These are phyloP conservation scores for Colletotrichum tanaceti DNA, from an alignment of 2,329 filamentous ascomycete genomes.

Conservation along the genomic window DNA sequence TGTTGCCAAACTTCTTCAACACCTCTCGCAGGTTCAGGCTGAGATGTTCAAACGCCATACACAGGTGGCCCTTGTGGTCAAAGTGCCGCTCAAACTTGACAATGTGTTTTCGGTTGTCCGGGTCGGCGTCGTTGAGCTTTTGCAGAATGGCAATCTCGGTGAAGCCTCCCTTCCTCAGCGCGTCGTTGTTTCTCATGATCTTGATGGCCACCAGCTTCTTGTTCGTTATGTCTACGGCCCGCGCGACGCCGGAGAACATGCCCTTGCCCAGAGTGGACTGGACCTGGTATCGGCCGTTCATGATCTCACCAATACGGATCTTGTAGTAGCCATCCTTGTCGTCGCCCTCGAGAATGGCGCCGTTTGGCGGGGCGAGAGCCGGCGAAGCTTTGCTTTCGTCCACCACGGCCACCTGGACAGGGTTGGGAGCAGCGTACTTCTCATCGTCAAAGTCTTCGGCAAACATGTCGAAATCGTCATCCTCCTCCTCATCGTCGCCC, in stretches of 20 bases:
- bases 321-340: conserved; percentile 98
- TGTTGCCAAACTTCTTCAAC: conserved; percentile 93
- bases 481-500: conserved; percentile 66
- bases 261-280: conserved; percentile 89
- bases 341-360: conserved; percentile 89
- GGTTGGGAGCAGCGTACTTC: conserved; percentile 69
- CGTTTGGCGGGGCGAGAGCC: conserved; percentile 62
- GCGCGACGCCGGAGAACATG: conserved; percentile 96
- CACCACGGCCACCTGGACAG: conserved; percentile 51
- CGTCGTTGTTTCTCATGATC: conserved; percentile 96
- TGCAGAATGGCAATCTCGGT: conserved; percentile 95
- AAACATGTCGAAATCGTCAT: conserved; percentile 89
- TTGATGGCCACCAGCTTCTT: conserved; percentile 92
- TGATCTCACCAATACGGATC: conserved; percentile 88
- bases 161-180: conserved; percentile 88
- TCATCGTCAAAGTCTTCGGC: conserved; percentile 80
- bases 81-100: conserved; percentile 89
- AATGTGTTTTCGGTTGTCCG: conserved; percentile 90
- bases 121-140: conserved; percentile 86
- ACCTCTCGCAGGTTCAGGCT: conserved; percentile 94
- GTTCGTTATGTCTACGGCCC: conserved; percentile 81
- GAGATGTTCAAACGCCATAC: conserved; percentile 96
- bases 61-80: conserved; percentile 94
- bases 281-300: conserved; percentile 90
- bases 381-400: conserved; percentile 63